Percentiles rank a stretch among this genome's conserved stretches.
These are phyloP conservation scores for Ustilago bromivora DNA, from an alignment of 1,284 basidiomycete species.

Conservation along the genomic window DNA sequence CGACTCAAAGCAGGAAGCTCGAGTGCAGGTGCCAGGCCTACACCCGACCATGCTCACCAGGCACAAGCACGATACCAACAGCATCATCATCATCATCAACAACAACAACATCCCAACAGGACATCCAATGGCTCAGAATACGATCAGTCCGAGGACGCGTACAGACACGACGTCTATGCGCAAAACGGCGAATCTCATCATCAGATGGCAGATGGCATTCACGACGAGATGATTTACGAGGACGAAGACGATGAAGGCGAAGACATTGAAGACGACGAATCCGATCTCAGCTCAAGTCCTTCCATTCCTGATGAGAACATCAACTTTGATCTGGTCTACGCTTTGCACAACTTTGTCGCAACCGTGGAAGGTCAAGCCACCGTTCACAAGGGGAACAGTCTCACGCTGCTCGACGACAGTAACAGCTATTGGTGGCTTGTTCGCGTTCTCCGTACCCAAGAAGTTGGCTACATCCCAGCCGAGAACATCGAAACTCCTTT, in stretches of 20 bases:
- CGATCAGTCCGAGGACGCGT: constrained; percentile 21
- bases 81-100: constrained; percentile 26
- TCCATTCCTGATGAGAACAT: constrained; percentile 70
- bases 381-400: constrained; percentile 69
- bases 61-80: constrained; percentile 23
- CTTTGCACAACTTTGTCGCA: constrained; percentile 68
- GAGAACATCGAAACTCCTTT: constrained; percentile 99
- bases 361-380: constrained; percentile 69
- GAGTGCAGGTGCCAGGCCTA: constrained; percentile 51
- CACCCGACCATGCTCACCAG: constrained; percentile 34
- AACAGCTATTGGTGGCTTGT: constrained; percentile 70
- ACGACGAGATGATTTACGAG: constrained; percentile 56
- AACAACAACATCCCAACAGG: constrained; percentile 24
- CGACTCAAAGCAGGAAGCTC: constrained; percentile 48
- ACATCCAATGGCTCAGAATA: constrained; percentile 27
- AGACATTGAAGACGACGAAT: constrained; percentile 65
- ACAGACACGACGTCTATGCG: constrained; percentile 38
- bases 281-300: constrained; percentile 67
- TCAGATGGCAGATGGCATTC: constrained; percentile 41
- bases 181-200: constrained; percentile 32
- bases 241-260: constrained; percentile 61
- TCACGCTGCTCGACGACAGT: constrained; percentile 69
- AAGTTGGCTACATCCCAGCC: constrained; percentile 99
- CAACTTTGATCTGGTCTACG: constrained; percentile 70
- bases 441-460: constrained; percentile 74